Percentiles rank a stretch among this genome's conserved stretches.
These are phyloP conservation scores for Stachybotrys chlorohalonatus DNA, from an alignment of 2,329 filamentous ascomycete species.

Conservation along the genomic window DNA sequence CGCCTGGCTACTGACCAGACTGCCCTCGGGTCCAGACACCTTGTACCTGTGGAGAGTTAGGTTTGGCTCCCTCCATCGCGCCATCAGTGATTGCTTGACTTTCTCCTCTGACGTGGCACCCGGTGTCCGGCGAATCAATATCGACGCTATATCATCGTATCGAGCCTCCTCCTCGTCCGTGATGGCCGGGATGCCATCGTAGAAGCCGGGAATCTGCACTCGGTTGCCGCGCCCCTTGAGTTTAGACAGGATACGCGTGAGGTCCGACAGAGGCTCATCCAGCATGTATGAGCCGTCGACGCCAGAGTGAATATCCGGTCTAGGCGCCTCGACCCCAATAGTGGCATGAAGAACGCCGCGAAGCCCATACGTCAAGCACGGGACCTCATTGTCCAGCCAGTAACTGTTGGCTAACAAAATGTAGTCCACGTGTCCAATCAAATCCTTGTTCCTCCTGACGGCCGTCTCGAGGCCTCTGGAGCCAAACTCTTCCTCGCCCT, in stretches of 20 bases:
- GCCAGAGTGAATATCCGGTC: conserved; percentile 87
- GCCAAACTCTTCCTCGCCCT: conserved; percentile 93
- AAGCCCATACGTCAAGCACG: conserved; percentile 89
- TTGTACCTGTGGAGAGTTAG: conserved; percentile 90
- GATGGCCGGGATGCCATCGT: conserved; percentile 71
- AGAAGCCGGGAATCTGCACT: conserved; percentile 81
- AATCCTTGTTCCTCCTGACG: conserved; percentile 67
- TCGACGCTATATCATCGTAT: conserved; percentile 75
- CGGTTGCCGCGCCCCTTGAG: conserved; percentile 74
- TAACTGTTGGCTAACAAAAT: conserved; percentile 96
- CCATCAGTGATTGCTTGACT: conserved; percentile 82
- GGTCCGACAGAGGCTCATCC: conserved; percentile 85
- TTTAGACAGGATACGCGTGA: conserved; percentile 73
- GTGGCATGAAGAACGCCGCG: conserved; percentile 91
- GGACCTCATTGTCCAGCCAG: conserved; percentile 94
- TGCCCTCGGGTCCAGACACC: conserved; percentile 84
- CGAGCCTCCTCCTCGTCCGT: conserved; percentile 67
- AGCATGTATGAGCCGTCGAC: conserved; percentile 91
- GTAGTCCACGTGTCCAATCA: conserved; percentile 88
- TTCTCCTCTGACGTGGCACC: conserved; percentile 48
- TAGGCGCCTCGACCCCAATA: conserved; percentile 74
- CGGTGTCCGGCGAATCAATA: conserved; percentile 65
- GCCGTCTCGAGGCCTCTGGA: conserved; percentile 84
- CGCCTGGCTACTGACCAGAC: conserved; percentile 82
- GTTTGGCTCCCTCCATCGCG: conserved; percentile 90